phyloP scores from a whole-genome alignment of 306 rosid genomes.

The Cucumis sativus region DNA sequence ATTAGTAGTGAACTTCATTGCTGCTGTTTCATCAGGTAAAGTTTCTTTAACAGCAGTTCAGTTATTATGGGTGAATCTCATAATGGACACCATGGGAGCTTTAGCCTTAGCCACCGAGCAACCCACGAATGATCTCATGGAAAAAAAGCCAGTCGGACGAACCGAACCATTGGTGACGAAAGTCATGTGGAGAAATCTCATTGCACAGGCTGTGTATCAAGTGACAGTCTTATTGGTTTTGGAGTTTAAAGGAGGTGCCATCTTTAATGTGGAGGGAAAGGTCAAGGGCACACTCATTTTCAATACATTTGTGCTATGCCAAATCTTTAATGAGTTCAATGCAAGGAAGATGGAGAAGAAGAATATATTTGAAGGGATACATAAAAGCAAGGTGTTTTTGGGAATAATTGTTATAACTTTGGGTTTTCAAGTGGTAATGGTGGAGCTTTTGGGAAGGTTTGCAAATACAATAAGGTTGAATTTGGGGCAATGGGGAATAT shows the following conservation, averaged over 20 bases:
- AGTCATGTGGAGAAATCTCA: constrained; percentile 22
- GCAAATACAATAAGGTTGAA: constrained; percentile 15
- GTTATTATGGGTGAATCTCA: constrained; percentile 18
- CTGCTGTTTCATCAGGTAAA: constrained; percentile 12
- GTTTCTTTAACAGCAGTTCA: constrained; percentile 17
- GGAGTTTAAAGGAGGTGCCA: constrained; percentile 13
- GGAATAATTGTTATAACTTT: constrained; percentile 11
- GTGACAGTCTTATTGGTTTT: constrained; percentile 9
- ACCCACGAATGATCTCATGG: constrained; percentile 18
- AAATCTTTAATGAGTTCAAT: constrained; percentile 17
- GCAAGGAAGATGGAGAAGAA: constrained; percentile 21
- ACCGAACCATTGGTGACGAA: constrained; percentile 10
- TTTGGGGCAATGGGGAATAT: constrained; percentile 17
- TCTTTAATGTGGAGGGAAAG: constrained; percentile 12
- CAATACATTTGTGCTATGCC: constrained; percentile 18
- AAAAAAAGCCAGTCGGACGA: not conserved
- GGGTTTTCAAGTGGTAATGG: constrained; percentile 13
- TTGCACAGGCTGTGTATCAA: constrained; percentile 16
- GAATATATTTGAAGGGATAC: constrained; percentile 14
- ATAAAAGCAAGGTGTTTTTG: constrained; percentile 13
- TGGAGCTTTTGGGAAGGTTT: constrained; percentile 17
- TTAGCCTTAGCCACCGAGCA: constrained; percentile 16
- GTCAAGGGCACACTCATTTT: constrained; percentile 16
- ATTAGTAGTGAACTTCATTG: constrained; percentile 11
- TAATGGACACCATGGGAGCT: constrained; percentile 24